phyloP scores from a whole-genome alignment of 192 early-diverging fungal genomes.

The Coemansia sp. region DNA sequence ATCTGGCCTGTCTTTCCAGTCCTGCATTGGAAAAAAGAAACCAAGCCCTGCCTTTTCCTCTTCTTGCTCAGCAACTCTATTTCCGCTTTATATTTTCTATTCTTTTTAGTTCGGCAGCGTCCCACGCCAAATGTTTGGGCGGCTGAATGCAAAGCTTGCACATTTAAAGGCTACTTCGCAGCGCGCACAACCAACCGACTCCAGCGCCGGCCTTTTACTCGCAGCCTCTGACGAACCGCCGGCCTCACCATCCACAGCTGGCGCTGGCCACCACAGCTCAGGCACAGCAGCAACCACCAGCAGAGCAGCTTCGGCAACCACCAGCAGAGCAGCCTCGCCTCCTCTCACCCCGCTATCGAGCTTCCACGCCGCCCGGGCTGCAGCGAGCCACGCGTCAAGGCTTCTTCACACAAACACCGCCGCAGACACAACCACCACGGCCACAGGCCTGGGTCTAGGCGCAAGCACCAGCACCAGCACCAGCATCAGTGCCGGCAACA shows the following conservation, averaged over 20 bases:
- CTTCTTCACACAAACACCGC: not conserved
- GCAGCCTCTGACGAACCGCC: conserved; percentile 14
- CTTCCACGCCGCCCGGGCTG: conserved; percentile 40
- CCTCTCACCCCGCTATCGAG: conserved; percentile 16
- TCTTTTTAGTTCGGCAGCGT: conserved; percentile 4
- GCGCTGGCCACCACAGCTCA: not conserved
- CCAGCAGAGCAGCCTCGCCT: conserved; percentile 43
- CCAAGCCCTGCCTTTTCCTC: not conserved
- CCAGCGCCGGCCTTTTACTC: conserved; percentile 35
- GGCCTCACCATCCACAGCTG: conserved; percentile 7
- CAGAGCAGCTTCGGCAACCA: conserved; percentile 11
- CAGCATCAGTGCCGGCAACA: conserved; percentile 13
- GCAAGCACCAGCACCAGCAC: not conserved
- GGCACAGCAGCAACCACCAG: conserved; percentile 1
- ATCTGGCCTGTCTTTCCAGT: too few relatives aligned
- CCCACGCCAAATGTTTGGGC: conserved; percentile 51
- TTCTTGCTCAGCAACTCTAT: not conserved
- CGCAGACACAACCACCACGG: not conserved
- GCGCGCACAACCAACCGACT: conserved; percentile 32
- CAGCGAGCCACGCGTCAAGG: conserved; percentile 15
- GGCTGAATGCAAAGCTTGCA: conserved; percentile 54
- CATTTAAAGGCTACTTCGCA: conserved; percentile 49
- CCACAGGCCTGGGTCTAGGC: too few relatives aligned
- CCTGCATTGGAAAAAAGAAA: not conserved
- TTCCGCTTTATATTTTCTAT: conserved; percentile 12